Conservation (phyloP, 441 rosid species). For the Euphorbia corollata region DNA sequence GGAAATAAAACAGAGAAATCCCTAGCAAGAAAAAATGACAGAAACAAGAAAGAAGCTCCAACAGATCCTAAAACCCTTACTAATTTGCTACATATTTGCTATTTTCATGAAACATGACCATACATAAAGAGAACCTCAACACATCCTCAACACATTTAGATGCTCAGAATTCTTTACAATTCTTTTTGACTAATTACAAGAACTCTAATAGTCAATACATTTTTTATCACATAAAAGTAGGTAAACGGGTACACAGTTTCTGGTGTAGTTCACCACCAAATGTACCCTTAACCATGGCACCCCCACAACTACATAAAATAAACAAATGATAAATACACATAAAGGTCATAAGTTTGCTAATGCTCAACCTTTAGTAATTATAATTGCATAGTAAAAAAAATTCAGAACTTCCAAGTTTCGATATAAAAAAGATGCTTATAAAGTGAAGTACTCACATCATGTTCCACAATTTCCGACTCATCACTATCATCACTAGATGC, state of each 20-base stretch:
- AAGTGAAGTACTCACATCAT: slow-evolving; percentile 63
- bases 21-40: neutral
- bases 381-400: neutral
- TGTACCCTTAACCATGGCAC: neutral
- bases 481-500: slow-evolving; percentile 59
- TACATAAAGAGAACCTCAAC: neutral
- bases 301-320: neutral
- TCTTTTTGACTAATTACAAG: neutral
- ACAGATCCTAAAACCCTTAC: neutral
- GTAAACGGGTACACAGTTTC: neutral
- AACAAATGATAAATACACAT: neutral
- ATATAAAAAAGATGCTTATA: slow-evolving; percentile 13
- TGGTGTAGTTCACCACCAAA: neutral
- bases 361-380: neutral
- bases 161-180: neutral
- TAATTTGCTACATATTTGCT: neutral
- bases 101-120: slow-evolving; percentile 1
- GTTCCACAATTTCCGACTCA: slow-evolving; percentile 75
- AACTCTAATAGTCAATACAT: neutral
- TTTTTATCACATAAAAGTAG: neutral
- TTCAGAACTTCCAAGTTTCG: neutral
- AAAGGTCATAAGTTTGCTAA: neutral
- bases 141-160: neutral
- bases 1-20: neutral
- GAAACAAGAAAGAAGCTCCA: neutral